A percentile compares a stretch with the other conserved stretches of the same genome.
phyloP scores from a whole-genome alignment of 495 filamentous ascomycete genomes.

The Penicillium subrubescens region DNA sequence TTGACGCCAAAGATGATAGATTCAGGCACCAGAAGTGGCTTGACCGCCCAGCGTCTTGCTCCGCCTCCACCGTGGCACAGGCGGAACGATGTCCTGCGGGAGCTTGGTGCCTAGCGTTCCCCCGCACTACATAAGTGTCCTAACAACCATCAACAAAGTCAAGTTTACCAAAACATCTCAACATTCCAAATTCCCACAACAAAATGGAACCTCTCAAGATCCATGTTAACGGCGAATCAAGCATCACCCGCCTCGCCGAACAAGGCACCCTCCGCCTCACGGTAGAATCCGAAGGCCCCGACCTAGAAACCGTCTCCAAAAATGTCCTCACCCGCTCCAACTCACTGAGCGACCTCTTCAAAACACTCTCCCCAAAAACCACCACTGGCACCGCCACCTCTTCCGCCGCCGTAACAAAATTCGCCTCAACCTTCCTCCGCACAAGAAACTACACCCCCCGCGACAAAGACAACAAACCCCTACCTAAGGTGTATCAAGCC shows the following conservation, averaged over 20 bases:
- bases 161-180: not conserved
- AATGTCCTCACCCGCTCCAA: conserved; percentile 19
- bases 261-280: conserved; percentile 18
- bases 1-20: no score
- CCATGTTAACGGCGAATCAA: conserved; percentile 22
- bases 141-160: not conserved
- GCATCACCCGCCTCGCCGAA: conserved; percentile 19
- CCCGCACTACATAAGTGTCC: not conserved
- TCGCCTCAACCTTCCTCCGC: conserved; percentile 17
- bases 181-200: no score
- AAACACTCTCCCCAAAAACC: conserved; percentile 1
- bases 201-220: conserved; percentile 26
- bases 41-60: no score
- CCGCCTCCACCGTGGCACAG: no score
- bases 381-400: not conserved
- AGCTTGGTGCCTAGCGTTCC: not conserved
- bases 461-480: conserved; percentile 9
- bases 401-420: conserved; percentile 20
- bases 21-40: no score
- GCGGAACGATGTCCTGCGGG: not conserved
- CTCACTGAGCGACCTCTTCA: conserved; percentile 18
- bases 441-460: conserved; percentile 12
- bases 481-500: conserved; percentile 15
- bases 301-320: conserved; percentile 16
- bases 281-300: conserved; percentile 16